Evolutionary conservation across 495 filamentous ascomycete genomes (phyloP), one percentile per base, ranked within the genome.

Genomic region (Rhypophila decipiens): DNA sequence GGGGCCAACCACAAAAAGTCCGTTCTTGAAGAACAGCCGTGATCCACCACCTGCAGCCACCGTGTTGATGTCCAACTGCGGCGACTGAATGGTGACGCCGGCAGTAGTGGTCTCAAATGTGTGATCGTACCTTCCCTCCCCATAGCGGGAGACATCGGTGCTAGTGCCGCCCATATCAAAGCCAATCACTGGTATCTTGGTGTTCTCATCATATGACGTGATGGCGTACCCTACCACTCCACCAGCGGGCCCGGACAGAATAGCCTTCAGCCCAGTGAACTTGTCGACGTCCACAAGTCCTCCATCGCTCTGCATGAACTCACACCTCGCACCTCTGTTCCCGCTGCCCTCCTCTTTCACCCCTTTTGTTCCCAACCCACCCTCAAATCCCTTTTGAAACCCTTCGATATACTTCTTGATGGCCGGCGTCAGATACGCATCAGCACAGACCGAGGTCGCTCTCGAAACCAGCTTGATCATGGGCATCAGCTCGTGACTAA

Each of bases 81-180:
- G 93, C 0, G 85, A 90, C 56, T 97, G 93, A 27, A 97, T 94
- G 0, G 90, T 88, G 5, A 98, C 88, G 20, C 93, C 93, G 2
- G 93, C 93, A 1, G 94, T 95, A 0, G 91, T 96, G 1, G 93
- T 96, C 60, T 95, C 93, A 51, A 98, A 97, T 0, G 96, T 93
- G 63, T 98, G 93, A 47, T 97, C 93, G 59, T 95, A 89, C 40
- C 91, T 77, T 10, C 93, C 91, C 36, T 77, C 72, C 33, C 91
- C 93, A 56, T 93, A 97, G 21, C 93, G 72, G 19, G 88, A 95
- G 5, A 96, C 91, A 61, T 98, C 93, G 0, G 93, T 98, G 29
- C 85, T 90, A 5, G 93, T 98, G 22, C 93, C 93, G 39, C 71
- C 71, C 93, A 98, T 98, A 55, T 97, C 93, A 54, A 98, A 97